Conservation (phyloP, 306 rosid genomes). For the Vigna mungo region DNA sequence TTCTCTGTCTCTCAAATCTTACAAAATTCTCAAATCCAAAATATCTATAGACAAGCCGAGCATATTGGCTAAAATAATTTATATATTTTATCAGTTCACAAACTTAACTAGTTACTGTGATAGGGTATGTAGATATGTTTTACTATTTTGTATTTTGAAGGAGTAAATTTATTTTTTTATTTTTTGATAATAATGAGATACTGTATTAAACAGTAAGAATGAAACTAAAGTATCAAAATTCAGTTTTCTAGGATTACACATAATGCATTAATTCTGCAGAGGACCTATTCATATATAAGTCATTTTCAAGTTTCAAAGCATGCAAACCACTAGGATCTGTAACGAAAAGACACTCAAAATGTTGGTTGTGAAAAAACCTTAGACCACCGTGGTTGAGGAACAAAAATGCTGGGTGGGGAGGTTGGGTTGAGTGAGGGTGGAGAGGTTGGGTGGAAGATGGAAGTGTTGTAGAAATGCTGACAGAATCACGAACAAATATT, state of each 20-base stretch:
- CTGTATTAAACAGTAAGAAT: neutral
- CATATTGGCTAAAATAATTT: no score
- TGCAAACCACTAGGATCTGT: conserved; percentile 45
- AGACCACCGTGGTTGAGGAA: no score
- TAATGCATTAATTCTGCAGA: conserved; percentile 13
- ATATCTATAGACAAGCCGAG: neutral
- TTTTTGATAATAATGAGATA: neutral
- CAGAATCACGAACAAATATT: no score
- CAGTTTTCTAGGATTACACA: conserved; percentile 3
- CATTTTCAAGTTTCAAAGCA: conserved; percentile 49
- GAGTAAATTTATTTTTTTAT: neutral
- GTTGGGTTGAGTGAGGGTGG: no score
- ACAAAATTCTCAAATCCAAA: conserved; percentile 8
- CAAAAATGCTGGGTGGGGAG: no score
- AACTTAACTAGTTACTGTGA: neutral
- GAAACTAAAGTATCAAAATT: conserved; percentile 10
- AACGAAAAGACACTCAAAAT: conserved; percentile 50
- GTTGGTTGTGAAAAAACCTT: no score
- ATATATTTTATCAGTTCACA: neutral
- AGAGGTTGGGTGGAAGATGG: no score
- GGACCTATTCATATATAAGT: conserved; percentile 39
- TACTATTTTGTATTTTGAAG: no score
- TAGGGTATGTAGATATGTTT: neutral
- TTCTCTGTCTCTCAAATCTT: neutral
- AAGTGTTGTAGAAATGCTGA: no score